Evolutionary conservation across 352 stramenopile genomes (phyloP).

Genomic region (Phytophthora vignae): DNA sequence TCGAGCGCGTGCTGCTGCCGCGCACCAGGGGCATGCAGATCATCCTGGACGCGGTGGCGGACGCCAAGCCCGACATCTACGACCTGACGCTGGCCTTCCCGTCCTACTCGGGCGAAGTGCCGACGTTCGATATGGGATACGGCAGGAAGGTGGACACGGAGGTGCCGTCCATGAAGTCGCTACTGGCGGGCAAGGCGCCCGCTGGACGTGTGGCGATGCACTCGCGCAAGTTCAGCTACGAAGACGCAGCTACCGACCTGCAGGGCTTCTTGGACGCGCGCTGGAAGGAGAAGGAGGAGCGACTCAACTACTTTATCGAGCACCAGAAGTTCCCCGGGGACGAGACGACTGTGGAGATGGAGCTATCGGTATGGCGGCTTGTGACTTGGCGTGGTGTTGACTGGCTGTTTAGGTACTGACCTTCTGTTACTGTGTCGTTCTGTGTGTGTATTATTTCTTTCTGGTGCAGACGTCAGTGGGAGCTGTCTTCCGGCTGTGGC

Average conservation of each 20-base stretch:
- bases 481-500: slow-evolving; percentile 79
- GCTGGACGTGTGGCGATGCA: slow-evolving; percentile 59
- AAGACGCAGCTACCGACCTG: slow-evolving; percentile 59
- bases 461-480: slow-evolving; percentile 58
- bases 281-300: slow-evolving; percentile 82
- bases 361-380: slow-evolving; percentile 45
- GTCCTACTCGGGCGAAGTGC: slow-evolving; percentile 85
- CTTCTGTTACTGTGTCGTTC: background rate
- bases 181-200: slow-evolving; percentile 68
- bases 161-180: slow-evolving; percentile 84
- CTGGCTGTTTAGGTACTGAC: slow-evolving; percentile 3
- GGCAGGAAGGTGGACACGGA: slow-evolving; percentile 78
- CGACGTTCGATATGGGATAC: slow-evolving; percentile 92
- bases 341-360: slow-evolving; percentile 40
- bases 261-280: slow-evolving; percentile 72
- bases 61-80: slow-evolving; percentile 92
- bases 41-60: slow-evolving; percentile 88
- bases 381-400: background rate
- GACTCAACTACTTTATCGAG: slow-evolving; percentile 79
- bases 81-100: slow-evolving; percentile 93
- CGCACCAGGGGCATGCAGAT: slow-evolving; percentile 93
- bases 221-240: slow-evolving; percentile 67
- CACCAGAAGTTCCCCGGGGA: slow-evolving; percentile 63
- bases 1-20: slow-evolving; percentile 93
- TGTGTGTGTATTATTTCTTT: slow-evolving; percentile 6